A percentile compares a stretch with the other conserved stretches of the same genome.
Conservation (phyloP, 495 filamentous ascomycete genomes). For the Rhizodiscina lignyota region DNA sequence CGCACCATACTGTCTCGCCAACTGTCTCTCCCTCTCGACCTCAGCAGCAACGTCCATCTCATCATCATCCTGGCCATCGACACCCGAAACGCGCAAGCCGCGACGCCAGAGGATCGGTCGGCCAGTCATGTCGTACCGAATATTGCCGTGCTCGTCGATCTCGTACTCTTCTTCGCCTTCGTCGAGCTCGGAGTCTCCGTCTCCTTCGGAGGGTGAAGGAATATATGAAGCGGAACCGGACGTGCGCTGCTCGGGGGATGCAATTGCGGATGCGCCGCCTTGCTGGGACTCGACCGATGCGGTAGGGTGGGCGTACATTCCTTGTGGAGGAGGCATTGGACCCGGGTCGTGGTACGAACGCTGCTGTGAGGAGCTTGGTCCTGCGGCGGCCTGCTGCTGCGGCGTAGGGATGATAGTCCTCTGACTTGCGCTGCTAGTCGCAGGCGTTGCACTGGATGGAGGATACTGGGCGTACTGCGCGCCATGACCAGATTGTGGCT, state of each 20-base stretch:
- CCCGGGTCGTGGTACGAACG: too few relatives aligned
- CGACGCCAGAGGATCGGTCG: slow-evolving; percentile 24
- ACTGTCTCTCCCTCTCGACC: slow-evolving; percentile 24
- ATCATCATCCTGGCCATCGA: slow-evolving; percentile 29
- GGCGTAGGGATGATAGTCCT: not conserved
- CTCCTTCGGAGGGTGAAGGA: slow-evolving; percentile 26
- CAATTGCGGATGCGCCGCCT: not conserved
- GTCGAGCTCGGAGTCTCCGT: slow-evolving; percentile 29
- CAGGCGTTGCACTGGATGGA: not conserved
- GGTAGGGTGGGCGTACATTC: not conserved
- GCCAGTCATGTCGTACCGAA: slow-evolving; percentile 29
- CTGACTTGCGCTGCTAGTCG: not conserved
- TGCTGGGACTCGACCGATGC: too few relatives aligned
- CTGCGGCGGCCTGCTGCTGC: not conserved
- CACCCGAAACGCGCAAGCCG: slow-evolving; percentile 12
- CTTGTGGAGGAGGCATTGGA: too few relatives aligned
- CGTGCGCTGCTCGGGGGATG: too few relatives aligned
- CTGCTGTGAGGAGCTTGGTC: not conserved
- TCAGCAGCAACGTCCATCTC: slow-evolving; percentile 35
- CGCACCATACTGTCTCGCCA: too few relatives aligned
- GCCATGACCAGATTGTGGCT: slow-evolving; percentile 16
- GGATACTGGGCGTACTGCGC: slow-evolving; percentile 3
- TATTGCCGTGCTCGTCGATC: slow-evolving; percentile 27
- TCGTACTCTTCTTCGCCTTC: slow-evolving; percentile 37
- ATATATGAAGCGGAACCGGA: not conserved